These are phyloP conservation scores for Cokeromyces recurvatus DNA, from an alignment of 371 early-diverging fungal species.

Conservation along the genomic window DNA sequence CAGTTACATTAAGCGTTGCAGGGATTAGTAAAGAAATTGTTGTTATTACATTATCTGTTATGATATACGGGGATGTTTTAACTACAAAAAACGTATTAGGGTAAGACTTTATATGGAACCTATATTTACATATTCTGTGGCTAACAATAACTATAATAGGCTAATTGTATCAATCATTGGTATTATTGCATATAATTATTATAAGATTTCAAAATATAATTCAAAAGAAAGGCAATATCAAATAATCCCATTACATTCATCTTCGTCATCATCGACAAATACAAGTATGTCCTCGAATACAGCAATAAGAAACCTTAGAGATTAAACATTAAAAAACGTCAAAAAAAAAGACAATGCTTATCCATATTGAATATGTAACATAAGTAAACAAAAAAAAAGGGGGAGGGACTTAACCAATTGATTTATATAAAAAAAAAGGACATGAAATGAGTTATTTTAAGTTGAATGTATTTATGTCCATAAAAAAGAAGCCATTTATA, in stretches of 20 bases:
- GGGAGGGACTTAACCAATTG: no score
- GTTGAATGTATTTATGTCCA: no score
- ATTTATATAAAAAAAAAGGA: no score
- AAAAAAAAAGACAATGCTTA: no score
- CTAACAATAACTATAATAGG: conserved; percentile 17
- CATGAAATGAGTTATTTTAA: no score
- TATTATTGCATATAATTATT: conserved; percentile 55
- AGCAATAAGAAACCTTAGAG: no score
- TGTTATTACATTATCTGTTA: conserved; percentile 41
- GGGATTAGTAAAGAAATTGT: conserved; percentile 79
- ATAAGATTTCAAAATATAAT: conserved; percentile 40
- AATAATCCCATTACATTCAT: conserved; percentile 21
- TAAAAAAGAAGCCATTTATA: no score
- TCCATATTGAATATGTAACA: no score
- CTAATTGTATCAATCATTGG: conserved; percentile 56
- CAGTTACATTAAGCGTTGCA: conserved; percentile 82
- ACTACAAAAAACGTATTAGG: conserved; percentile 45
- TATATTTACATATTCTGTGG: neutral
- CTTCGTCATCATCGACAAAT: no score
- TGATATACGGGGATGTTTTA: conserved; percentile 52
- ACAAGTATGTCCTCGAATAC: no score
- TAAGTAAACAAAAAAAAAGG: no score
- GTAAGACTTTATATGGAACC: conserved; percentile 19
- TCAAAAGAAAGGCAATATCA: conserved; percentile 20
- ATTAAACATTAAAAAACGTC: no score